Evolutionary conservation across 1,139 yeast species (phyloP), one percentile per base, ranked within the genome.

Genomic region (Yamadazyma pseudoaaseri): DNA sequence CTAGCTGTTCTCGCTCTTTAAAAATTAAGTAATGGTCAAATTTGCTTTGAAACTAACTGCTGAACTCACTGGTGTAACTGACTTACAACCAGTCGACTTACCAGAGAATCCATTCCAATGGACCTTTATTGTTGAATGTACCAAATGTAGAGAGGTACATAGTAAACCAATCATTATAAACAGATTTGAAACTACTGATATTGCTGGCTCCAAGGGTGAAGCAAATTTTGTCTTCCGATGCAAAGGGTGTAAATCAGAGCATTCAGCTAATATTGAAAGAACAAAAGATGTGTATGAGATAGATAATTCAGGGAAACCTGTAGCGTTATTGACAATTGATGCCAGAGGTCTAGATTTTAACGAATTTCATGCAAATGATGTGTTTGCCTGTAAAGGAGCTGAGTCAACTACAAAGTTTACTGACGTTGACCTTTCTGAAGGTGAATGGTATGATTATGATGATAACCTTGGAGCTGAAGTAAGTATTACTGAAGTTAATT

Each of bases 361-460:
- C 6, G 78, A 77, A 39, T 89, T 86, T 50, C 60, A 76, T 16
- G 85, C 95, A 0, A 74, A 70, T 45, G 92, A 95, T 1, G 64
- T 62, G 33, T 86, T 87, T 54, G 62, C 63, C 31, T 86, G 90
- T 39, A 62, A 57, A 28, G 86, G 86, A 3, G 62, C 58, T 6
- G 79, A 75, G 12, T 59, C 77, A 3, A 56, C 60, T 7, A 69
- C 85, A 2, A 59, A 54, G 37, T 86, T 85, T 48, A 55, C 54
- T 9, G 87, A 81, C 14, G 73, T 87, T n/a, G 87, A 82, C 38
- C 60, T 87, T 33, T 75, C 71, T 27, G 97, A 87, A 26, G 79
- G 76, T 29, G 97, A 92, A 54, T 90, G 96, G 95, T 92, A 81
- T 55, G 98, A 92, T 51, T 94, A 90, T 54, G 97, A 92, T 54